Base-by-base conservation (phyloP, 306 rosid species). In the Dicorynia guianensis region DNA sequence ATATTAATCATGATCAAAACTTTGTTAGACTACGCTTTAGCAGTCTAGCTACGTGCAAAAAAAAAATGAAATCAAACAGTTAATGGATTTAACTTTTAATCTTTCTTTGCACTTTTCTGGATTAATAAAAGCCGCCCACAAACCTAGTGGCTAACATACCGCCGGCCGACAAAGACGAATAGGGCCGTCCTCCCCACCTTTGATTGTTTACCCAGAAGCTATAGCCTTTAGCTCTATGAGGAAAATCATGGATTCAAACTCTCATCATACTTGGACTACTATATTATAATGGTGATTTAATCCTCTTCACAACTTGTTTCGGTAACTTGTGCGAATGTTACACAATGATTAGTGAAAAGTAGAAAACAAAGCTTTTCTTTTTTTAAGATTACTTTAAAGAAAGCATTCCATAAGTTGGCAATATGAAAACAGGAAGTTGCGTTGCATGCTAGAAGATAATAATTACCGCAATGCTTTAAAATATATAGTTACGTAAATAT, bases 111-210 rank as follows among this genome's bases (percentile, higher is more conserved):
- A 64, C 54, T 76, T 66, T 43, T 54, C 12, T 39, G 48, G 64
- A 64, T 64, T 72, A 72, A 78, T 25, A 33, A 83, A 57, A 10
- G 36, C 48, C 52, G 4, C 59, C 54, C 39, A 52, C 25, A 42
- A 12, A 67, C 64, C 20, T 62, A 80, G 87, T 87, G 91, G 90
- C 81, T 71, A 75, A 77, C 75, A 82, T 86, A 86, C 89, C 81
- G 91, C 90, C 85, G 88, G 71, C 74, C 59, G 81, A 86, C 83
- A 78, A 81, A 83, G 70, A 80, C 74, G 48, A 58, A 75, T 25
- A 38, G 72, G 78, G 78, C 79, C 79, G 74, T 76, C 74, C 82
- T 79, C 58, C 75, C 71, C 39, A 71, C 70, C 56, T 79, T 62
- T 39, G 42, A 15, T 44, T 66, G 59, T 60, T 68, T 43, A 11